phyloP scores from a whole-genome alignment of 371 early-diverging fungal species.

The Batrachochytrium dendrobatidis region DNA sequence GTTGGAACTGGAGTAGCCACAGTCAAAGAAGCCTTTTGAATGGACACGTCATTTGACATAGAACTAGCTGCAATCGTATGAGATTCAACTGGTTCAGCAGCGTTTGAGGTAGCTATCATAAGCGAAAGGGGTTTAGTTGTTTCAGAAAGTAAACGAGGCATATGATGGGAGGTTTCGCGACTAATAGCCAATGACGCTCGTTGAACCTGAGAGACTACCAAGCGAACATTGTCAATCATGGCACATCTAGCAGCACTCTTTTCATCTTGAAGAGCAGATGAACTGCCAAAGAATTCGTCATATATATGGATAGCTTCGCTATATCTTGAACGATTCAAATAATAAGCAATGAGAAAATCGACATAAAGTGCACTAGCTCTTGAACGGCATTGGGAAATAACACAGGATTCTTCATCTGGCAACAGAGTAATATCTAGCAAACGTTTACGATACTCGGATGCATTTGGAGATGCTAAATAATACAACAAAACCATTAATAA shows the following conservation, averaged over 20 bases:
- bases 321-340: not conserved
- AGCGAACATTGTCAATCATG: not conserved
- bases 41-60: no score
- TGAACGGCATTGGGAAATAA: not conserved
- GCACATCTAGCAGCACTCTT: not conserved
- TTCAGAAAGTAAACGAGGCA: not conserved
- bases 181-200: not conserved
- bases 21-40: no score
- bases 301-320: not conserved
- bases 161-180: not conserved
- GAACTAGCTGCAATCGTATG: no score
- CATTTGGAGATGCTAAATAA: not conserved
- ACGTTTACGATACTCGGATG: not conserved
- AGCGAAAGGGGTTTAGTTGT: not conserved
- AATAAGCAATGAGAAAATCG: not conserved
- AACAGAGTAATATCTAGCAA: not conserved
- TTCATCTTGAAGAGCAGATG: not conserved
- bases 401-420: not conserved
- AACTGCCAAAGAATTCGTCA: not conserved
- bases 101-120: no score
- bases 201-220: not conserved
- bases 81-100: no score
- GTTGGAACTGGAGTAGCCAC: no score
- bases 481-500: not conserved
- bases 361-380: not conserved